Evolutionary conservation across 805 yeast species (phyloP).

Genomic region (Saccharomycopsis sp.): DNA sequence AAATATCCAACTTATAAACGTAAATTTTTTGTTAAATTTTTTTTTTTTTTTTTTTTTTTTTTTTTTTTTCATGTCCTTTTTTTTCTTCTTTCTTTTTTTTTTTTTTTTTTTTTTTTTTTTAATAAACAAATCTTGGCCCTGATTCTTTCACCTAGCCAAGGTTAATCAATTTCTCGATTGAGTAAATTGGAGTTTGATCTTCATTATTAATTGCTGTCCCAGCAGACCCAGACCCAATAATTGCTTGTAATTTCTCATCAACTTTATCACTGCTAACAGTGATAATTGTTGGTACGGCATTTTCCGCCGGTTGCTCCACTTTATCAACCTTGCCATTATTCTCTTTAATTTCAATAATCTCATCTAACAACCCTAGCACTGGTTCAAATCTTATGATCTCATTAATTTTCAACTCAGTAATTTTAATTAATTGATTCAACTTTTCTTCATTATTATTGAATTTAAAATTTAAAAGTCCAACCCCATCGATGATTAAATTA

Average conservation of each 20-base stretch:
- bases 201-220: background rate
- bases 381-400: conserved; percentile 18
- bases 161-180: conserved; percentile 19
- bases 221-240: conserved; percentile 10
- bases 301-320: background rate
- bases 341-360: conserved; percentile 11
- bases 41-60: no score
- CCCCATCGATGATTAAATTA: conserved; percentile 20
- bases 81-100: background rate
- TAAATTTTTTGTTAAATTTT: no score
- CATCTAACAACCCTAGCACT: conserved; percentile 9
- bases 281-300: conserved; percentile 13
- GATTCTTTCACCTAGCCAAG: background rate
- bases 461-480: conserved; percentile 21
- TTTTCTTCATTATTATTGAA: conserved; percentile 17
- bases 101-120: background rate
- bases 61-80: no score
- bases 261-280: conserved; percentile 14
- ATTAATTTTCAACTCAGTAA: conserved; percentile 11
- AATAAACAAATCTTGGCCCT: background rate
- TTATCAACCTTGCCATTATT: background rate
- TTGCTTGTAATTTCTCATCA: conserved; percentile 17
- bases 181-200: conserved; percentile 16
- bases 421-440: conserved; percentile 8
- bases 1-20: no score